These are phyloP conservation scores for Lactarius evosmus DNA, from an alignment of 768 basidiomycete species.

Conservation along the genomic window DNA sequence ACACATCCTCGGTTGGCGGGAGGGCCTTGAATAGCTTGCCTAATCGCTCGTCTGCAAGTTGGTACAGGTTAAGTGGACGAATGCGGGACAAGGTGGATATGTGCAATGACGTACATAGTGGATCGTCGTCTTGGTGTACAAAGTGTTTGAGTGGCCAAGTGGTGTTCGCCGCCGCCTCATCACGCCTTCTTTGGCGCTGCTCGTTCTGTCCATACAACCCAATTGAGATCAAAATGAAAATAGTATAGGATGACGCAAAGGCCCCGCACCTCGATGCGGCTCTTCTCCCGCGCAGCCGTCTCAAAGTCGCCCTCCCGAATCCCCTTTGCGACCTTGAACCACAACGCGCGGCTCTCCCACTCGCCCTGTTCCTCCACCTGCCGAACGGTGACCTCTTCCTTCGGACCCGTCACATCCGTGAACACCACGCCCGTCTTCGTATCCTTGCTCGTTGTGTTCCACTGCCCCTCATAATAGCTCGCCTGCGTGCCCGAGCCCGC, in stretches of 20 bases:
- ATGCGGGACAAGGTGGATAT: not conserved
- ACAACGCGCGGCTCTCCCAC: constrained; percentile 84
- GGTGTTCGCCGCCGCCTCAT: constrained; percentile 69
- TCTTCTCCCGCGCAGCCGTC: constrained; percentile 83
- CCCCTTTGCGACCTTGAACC: constrained; percentile 84
- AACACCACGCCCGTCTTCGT: constrained; percentile 51
- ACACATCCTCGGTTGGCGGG: constrained; percentile 74
- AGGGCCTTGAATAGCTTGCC: constrained; percentile 56
- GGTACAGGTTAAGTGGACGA: not conserved
- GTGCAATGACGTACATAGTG: constrained; percentile 54
- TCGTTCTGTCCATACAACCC: constrained; percentile 59
- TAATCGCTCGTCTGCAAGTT: constrained; percentile 57
- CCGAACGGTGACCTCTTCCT: constrained; percentile 71
- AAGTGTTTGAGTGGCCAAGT: constrained; percentile 82
- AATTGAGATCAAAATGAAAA: not conserved
- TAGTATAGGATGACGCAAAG: not conserved
- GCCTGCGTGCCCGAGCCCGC: constrained; percentile 31
- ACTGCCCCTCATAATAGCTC: constrained; percentile 68
- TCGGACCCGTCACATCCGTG: constrained; percentile 70
- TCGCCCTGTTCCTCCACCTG: constrained; percentile 63
- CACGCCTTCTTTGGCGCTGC: constrained; percentile 82
- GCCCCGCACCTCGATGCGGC: constrained; percentile 72
- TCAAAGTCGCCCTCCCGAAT: constrained; percentile 93
- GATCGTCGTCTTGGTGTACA: constrained; percentile 61
- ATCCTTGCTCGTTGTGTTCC: constrained; percentile 68